These are phyloP conservation scores for Plectranthus barbatus DNA, from an alignment of 257 asterid species.

Conservation along the genomic window DNA sequence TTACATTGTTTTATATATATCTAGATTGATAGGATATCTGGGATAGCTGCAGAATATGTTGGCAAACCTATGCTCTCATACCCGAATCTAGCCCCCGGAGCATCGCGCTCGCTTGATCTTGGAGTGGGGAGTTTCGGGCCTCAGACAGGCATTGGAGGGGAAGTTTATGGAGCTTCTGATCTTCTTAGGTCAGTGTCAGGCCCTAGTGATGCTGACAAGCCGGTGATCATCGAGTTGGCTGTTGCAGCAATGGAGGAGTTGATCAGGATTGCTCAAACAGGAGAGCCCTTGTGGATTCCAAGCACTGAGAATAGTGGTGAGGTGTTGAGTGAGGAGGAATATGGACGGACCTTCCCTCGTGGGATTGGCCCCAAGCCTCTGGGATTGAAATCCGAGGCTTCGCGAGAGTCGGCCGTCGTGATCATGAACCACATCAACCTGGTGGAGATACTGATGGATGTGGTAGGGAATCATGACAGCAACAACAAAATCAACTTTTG, in stretches of 20 bases:
- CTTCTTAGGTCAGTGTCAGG: constrained; percentile 49
- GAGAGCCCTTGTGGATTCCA: constrained; percentile 60
- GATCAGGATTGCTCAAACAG: constrained; percentile 49
- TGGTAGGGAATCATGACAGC: constrained; percentile 28
- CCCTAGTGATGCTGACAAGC: constrained; percentile 63
- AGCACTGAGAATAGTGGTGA: constrained; percentile 30
- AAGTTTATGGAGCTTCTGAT: constrained; percentile 44
- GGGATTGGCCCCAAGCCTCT: constrained; percentile 89
- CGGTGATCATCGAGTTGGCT: constrained; percentile 58
- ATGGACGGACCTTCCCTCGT: constrained; percentile 58
- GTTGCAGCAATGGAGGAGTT: constrained; percentile 84
- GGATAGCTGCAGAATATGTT: constrained; percentile 68
- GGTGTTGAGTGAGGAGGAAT: constrained; percentile 63
- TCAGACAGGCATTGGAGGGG: constrained; percentile 39
- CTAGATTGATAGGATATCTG: constrained; percentile 66
- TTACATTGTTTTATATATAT: too few species aligned
- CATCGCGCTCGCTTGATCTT: constrained; percentile 47
- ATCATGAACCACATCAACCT: constrained; percentile 79
- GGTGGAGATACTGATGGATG: constrained; percentile 93
- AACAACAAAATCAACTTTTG: too few species aligned
- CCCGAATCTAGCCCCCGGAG: constrained; percentile 35
- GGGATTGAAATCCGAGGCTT: constrained; percentile 84
- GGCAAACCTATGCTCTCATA: constrained; percentile 61
- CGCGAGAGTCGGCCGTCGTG: constrained; percentile 80
- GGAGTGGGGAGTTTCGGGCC: constrained; percentile 46